These are phyloP conservation scores for Irpex sp. DNA, from an alignment of 1,284 basidiomycete species.

Conservation along the genomic window DNA sequence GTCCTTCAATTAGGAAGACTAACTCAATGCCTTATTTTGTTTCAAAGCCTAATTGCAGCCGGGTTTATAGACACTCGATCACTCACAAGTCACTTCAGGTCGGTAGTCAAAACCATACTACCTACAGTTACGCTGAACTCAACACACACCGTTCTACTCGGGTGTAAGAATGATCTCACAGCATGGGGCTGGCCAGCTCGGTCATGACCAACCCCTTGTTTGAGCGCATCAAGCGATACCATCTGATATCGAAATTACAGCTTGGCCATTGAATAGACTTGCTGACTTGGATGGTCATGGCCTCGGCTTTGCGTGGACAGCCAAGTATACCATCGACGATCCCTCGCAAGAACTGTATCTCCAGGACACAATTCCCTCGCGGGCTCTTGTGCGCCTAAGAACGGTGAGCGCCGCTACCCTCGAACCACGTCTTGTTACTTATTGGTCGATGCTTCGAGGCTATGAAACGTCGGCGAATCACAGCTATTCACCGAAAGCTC, in stretches of 20 bases:
- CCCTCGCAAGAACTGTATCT: not conserved
- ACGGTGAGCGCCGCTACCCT: not conserved
- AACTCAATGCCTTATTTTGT: not conserved
- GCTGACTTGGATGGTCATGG: not conserved
- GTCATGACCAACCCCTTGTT: not conserved
- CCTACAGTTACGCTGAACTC: not conserved
- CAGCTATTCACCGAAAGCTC: not conserved
- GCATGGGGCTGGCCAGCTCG: not conserved
- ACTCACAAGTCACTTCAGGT: not conserved
- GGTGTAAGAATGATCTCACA: not conserved
- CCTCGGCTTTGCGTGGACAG: not conserved
- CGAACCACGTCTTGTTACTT: not conserved
- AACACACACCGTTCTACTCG: not conserved
- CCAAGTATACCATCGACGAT: not conserved
- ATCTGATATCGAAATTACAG: not conserved
- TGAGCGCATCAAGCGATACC: not conserved
- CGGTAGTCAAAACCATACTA: not conserved
- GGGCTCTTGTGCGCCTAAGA: not conserved
- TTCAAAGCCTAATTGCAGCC: no score
- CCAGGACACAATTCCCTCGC: not conserved
- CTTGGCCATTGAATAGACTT: not conserved
- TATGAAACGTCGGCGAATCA: not conserved
- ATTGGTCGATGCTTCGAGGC: not conserved
- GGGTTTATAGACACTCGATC: no score
- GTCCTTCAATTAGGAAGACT: not conserved